phyloP scores from a whole-genome alignment of 1,139 yeast species.

The Pichia sp. region DNA sequence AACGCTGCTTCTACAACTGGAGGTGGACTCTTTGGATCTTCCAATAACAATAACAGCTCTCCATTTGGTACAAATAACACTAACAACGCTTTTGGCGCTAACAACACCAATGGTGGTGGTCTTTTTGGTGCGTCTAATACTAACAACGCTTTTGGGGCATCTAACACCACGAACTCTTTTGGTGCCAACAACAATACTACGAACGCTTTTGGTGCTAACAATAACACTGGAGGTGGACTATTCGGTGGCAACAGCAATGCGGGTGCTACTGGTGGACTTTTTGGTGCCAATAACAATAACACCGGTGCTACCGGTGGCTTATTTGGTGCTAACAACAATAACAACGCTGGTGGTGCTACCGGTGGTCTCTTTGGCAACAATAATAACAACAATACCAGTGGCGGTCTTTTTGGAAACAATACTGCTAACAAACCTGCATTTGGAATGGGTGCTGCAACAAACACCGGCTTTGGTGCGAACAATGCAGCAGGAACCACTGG shows the following conservation, averaged over 20 bases:
- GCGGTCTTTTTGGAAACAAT: slow-evolving; percentile 14
- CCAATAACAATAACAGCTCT: slow-evolving; percentile 16
- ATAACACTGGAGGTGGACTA: neutral
- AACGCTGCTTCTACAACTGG: slow-evolving; percentile 11
- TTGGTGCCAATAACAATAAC: slow-evolving; percentile 18
- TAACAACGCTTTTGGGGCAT: slow-evolving; percentile 25
- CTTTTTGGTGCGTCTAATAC: slow-evolving; percentile 6
- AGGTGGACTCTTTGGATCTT: slow-evolving; percentile 7
- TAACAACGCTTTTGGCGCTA: slow-evolving; percentile 12
- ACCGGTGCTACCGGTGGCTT: slow-evolving; percentile 15
- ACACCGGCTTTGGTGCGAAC: neutral
- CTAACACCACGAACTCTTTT: slow-evolving; percentile 29
- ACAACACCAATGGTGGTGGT: slow-evolving; percentile 18
- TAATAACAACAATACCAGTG: slow-evolving; percentile 18
- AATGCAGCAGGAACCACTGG: slow-evolving; percentile 19
- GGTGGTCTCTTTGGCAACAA: slow-evolving; percentile 25
- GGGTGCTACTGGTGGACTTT: slow-evolving; percentile 23
- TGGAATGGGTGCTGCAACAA: slow-evolving; percentile 19
- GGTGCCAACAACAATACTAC: slow-evolving; percentile 20
- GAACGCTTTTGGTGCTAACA: slow-evolving; percentile 45
- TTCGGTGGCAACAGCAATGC: slow-evolving; percentile 33
- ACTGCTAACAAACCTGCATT: slow-evolving; percentile 31
- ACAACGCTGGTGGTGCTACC: slow-evolving; percentile 19
- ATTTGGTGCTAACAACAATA: slow-evolving; percentile 14
- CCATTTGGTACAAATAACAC: slow-evolving; percentile 23